phyloP scores from a whole-genome alignment of 768 basidiomycete species.

The Termitomyces eurrhizus region DNA sequence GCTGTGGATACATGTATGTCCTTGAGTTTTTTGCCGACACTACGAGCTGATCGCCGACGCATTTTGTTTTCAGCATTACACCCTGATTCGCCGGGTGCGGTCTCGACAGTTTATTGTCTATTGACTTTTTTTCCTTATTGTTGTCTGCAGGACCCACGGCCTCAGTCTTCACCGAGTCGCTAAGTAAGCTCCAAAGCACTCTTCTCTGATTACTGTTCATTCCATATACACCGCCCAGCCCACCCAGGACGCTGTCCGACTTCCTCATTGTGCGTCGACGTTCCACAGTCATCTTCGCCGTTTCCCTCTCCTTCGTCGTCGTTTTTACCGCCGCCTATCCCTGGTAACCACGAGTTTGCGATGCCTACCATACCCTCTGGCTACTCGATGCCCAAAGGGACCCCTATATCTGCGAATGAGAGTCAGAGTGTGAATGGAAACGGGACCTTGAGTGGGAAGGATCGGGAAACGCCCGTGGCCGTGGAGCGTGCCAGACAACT shows the following conservation, averaged over 20 bases:
- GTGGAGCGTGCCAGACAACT: neutral
- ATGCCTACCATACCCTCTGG: slow-evolving; percentile 36
- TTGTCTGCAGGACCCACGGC: neutral
- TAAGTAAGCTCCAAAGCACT: neutral
- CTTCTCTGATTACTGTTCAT: neutral
- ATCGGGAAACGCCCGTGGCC: slow-evolving; percentile 1
- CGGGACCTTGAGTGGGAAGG: neutral
- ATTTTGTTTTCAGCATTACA: no score
- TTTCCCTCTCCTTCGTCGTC: slow-evolving; percentile 65
- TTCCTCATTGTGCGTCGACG: slow-evolving; percentile 37
- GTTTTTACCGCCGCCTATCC: slow-evolving; percentile 66
- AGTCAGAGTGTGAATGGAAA: neutral
- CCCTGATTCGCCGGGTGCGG: no score
- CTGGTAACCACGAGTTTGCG: slow-evolving; percentile 67
- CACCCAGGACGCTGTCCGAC: slow-evolving; percentile 18
- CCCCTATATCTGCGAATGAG: slow-evolving; percentile 3
- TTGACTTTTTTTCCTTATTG: neutral
- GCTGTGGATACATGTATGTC: neutral
- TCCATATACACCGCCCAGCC: neutral
- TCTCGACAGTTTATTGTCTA: no score
- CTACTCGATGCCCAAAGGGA: slow-evolving; percentile 10
- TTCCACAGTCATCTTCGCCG: slow-evolving; percentile 30
- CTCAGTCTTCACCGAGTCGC: neutral
- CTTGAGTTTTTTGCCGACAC: no score
- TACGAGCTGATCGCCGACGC: neutral